Evolutionary conservation across 371 early-diverging fungal species (phyloP), one percentile per base, ranked within the genome.

Genomic region (Fennellomyces sp.): DNA sequence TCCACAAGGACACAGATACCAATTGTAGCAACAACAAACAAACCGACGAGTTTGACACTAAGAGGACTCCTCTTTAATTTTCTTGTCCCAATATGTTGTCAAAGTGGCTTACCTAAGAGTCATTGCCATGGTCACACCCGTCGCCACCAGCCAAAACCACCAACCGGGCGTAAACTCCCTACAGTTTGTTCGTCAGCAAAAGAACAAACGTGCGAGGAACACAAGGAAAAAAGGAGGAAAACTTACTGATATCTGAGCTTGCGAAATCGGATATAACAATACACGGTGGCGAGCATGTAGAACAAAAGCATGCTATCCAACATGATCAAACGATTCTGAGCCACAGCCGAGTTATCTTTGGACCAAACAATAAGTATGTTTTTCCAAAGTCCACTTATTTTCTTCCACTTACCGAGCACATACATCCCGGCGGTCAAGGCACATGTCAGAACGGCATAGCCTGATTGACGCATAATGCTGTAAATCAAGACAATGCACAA

Each of bases 11-110:
- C 92, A 3, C 93, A 91, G 15, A 90, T 61, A 26, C 99, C 99
- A 56, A 98, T 80, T 12, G 91, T 76, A 2, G 82, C 83, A 7
- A 98, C 87, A 11, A 93, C 85, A 63, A 98, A 90, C 15, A 96
- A 69, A 7, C 99, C 99, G 2, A 98, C 98, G 89, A 97, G 86
- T 70, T 98, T 98, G 69, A 96, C 93, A 57, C 95, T 93, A 69
- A 27, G 35, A 60, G 33, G 13, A 27, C 10, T 17, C 8, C 1
- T 45, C 47, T 13, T 26, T 17, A 41, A 17, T 15, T 6, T 41
- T 3, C 19, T n/a, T 41, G n/a, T 41, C 6, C n/a, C 8, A 41
- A 1, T 15, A 41, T 15, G 6, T 41, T 17, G 1, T 6, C 8
- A 41, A 17, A 41, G 5, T 2, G 10, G 23, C n/a, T 21, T 81